These are phyloP conservation scores for Neophaeococcomyces mojaviensis DNA, from an alignment of 2,329 filamentous ascomycete genomes.

Conservation along the genomic window DNA sequence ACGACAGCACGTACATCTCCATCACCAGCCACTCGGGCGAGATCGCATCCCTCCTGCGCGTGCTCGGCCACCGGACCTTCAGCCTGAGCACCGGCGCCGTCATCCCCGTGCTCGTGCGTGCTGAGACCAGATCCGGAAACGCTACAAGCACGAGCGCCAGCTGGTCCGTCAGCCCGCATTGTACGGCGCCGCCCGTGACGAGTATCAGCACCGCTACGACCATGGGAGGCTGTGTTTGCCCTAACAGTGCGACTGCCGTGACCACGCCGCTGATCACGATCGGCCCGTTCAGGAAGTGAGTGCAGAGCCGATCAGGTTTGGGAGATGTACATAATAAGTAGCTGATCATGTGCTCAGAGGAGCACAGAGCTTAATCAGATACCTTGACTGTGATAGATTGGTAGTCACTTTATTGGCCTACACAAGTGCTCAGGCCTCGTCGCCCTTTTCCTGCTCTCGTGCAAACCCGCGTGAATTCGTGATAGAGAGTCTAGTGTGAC, in stretches of 20 bases:
- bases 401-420: no score
- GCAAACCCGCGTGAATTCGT: no score
- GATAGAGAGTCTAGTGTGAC: no score
- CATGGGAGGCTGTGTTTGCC: conserved; percentile 17
- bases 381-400: no score
- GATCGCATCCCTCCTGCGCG: conserved; percentile 47
- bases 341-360: no score
- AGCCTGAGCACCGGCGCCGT: conserved; percentile 42
- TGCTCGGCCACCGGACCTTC: conserved; percentile 41
- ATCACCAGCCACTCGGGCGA: conserved; percentile 54
- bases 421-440: no score
- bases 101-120: conserved; percentile 45
- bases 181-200: conserved; percentile 16
- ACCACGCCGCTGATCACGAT: conserved; percentile 7
- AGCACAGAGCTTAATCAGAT: no score
- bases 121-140: conserved; percentile 19
- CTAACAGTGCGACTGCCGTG: conserved; percentile 15
- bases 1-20: conserved; percentile 43
- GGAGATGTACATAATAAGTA: no score
- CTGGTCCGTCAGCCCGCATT: conserved; percentile 15
- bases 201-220: conserved; percentile 11
- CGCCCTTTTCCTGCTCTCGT: no score
- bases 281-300: conserved; percentile 2
- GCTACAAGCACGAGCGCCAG: conserved; percentile 14
- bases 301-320: no score